phyloP scores from a whole-genome alignment of 1,284 basidiomycete species.

The Sutorius eximius region DNA sequence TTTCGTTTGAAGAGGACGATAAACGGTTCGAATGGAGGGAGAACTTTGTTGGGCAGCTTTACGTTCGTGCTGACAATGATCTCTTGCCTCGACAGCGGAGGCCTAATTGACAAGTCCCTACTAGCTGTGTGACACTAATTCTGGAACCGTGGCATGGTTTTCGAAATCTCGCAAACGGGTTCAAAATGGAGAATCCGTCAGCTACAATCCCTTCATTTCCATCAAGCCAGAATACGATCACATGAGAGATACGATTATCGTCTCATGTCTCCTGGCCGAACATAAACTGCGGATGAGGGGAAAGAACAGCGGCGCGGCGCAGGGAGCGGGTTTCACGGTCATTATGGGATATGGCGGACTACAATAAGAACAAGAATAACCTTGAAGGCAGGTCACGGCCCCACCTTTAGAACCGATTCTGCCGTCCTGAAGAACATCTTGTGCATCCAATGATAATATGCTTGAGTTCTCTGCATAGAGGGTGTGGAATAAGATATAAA shows the following conservation, averaged over 20 bases:
- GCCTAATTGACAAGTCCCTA: not conserved
- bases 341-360: not conserved
- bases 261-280: slow-evolving; percentile 2
- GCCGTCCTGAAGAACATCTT: not conserved
- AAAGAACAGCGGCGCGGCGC: not conserved
- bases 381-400: not conserved
- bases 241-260: not conserved
- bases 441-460: not conserved
- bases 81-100: not conserved
- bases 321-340: not conserved
- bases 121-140: not conserved
- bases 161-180: not conserved
- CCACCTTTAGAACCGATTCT: not conserved
- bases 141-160: not conserved
- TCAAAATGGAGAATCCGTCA: not conserved
- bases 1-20: not conserved
- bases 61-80: not conserved
- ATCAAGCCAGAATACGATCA: not conserved
- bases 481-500: not conserved
- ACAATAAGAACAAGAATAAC: too few relatives aligned
- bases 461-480: not conserved
- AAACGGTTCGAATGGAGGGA: slow-evolving; percentile 3
- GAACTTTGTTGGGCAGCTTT: slow-evolving; percentile 3
- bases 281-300: not conserved
- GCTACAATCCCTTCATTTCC: not conserved